phyloP scores from a whole-genome alignment of 306 rosid species.

The Ceratonia siliqua region DNA sequence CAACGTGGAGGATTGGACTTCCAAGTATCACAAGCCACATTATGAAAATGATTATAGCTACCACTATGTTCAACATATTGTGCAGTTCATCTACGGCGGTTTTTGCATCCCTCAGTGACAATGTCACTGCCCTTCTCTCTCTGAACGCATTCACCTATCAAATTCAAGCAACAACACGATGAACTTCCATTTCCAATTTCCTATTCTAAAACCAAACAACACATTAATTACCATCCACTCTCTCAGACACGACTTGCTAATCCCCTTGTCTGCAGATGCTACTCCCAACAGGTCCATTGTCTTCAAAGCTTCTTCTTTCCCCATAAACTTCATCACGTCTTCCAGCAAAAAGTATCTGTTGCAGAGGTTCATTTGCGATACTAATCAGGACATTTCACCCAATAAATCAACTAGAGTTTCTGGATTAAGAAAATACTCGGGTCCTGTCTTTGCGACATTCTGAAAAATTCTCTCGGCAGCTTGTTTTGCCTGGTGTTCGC shows the following conservation, averaged over 20 bases:
- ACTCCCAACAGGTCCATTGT: constrained; percentile 81
- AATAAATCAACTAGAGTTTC: neutral
- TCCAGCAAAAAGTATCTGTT: constrained; percentile 56
- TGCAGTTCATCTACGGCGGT: constrained; percentile 67
- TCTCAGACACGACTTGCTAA: constrained; percentile 74
- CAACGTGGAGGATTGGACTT: constrained; percentile 51
- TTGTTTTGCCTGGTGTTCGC: constrained; percentile 76
- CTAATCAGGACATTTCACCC: too few species aligned
- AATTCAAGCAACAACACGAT: too few species aligned
- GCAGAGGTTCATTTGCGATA: too few species aligned
- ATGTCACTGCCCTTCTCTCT: constrained; percentile 73
- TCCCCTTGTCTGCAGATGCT: constrained; percentile 55
- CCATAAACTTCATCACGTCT: constrained; percentile 81
- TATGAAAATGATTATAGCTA: constrained; percentile 43
- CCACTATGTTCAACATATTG: constrained; percentile 44
- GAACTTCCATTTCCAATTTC: too few species aligned
- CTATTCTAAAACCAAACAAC: too few species aligned
- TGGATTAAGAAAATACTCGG: constrained; percentile 48
- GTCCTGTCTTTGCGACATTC: constrained; percentile 73
- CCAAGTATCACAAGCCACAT: constrained; percentile 61
- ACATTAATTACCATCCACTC: constrained; percentile 99
- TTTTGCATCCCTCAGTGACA: constrained; percentile 68
- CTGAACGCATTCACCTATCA: constrained; percentile 73
- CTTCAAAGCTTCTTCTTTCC: constrained; percentile 73
- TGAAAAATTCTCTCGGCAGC: constrained; percentile 84